Conservation (phyloP, 257 asterid genomes). For the Thymus mandschuricus region DNA sequence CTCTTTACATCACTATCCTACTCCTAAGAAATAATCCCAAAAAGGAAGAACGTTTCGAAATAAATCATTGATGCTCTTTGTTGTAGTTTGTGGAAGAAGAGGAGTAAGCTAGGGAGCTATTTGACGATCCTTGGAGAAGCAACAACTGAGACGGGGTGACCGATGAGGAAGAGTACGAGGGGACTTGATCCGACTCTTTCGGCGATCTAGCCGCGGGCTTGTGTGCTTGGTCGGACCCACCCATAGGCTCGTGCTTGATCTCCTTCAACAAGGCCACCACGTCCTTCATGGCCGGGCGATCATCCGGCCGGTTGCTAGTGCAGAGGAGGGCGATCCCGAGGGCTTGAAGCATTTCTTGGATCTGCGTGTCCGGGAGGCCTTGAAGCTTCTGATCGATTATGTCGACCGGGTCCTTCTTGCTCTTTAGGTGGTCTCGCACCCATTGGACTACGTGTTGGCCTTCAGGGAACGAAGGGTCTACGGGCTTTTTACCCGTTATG, state of each 20-base stretch:
- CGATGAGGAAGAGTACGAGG: slow-evolving; percentile 48
- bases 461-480: slow-evolving; percentile 72
- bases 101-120: slow-evolving; percentile 61
- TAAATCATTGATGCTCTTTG: slow-evolving; percentile 35
- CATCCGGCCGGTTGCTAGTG: slow-evolving; percentile 70
- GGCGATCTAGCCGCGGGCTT: slow-evolving; percentile 44
- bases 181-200: slow-evolving; percentile 29
- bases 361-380: slow-evolving; percentile 71
- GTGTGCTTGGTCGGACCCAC: slow-evolving; percentile 47
- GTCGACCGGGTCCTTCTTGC: slow-evolving; percentile 60
- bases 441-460: slow-evolving; percentile 75
- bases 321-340: slow-evolving; percentile 80
- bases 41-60: slow-evolving; percentile 14
- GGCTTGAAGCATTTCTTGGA: slow-evolving; percentile 88
- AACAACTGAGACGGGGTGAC: slow-evolving; percentile 62
- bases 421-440: slow-evolving; percentile 66
- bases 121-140: slow-evolving; percentile 61
- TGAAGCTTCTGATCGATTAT: slow-evolving; percentile 65
- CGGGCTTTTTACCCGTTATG: slow-evolving; percentile 74
- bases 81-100: slow-evolving; percentile 60
- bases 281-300: slow-evolving; percentile 83
- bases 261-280: slow-evolving; percentile 79
- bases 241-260: slow-evolving; percentile 51
- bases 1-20: slow-evolving; percentile 48
- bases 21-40: slow-evolving; percentile 3